Evolutionary conservation across 495 filamentous ascomycete genomes (phyloP).

Genomic region (Ramalina intermedia): DNA sequence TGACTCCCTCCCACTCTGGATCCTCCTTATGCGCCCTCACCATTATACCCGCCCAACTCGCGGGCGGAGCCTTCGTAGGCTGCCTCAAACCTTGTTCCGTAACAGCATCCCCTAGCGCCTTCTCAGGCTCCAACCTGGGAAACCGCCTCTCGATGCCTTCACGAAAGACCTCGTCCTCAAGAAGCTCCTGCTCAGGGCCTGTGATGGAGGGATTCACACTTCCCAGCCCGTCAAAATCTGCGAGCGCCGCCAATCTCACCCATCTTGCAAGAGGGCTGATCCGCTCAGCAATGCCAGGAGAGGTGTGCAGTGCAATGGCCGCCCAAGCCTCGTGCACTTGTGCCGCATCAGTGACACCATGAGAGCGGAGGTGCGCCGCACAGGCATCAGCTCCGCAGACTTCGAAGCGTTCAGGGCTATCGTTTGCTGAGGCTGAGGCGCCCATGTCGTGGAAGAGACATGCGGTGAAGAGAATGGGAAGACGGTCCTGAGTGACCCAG

Average conservation of each 20-base stretch:
- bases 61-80: slow-evolving; percentile 26
- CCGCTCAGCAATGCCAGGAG: slow-evolving; percentile 29
- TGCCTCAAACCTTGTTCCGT: slow-evolving; percentile 25
- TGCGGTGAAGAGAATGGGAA: slow-evolving; percentile 23
- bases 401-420: slow-evolving; percentile 31
- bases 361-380: slow-evolving; percentile 15
- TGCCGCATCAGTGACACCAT: slow-evolving; percentile 13
- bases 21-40: slow-evolving; percentile 19
- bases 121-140: slow-evolving; percentile 27
- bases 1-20: slow-evolving; percentile 23
- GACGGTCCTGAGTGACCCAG: slow-evolving; percentile 4
- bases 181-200: not conserved
- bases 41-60: slow-evolving; percentile 22
- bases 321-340: slow-evolving; percentile 29
- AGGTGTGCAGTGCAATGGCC: slow-evolving; percentile 31
- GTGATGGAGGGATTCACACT: not conserved
- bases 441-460: slow-evolving; percentile 35
- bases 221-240: slow-evolving; percentile 24
- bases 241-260: slow-evolving; percentile 23
- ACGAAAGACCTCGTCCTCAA: slow-evolving; percentile 4
- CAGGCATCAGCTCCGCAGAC: slow-evolving; percentile 32
- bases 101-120: slow-evolving; percentile 32
- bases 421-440: slow-evolving; percentile 15
- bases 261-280: slow-evolving; percentile 22
- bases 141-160: slow-evolving; percentile 17